Evolutionary conservation across 2,329 filamentous ascomycete genomes (phyloP), one percentile per base, ranked within the genome.

Genomic region (Macrophomina phaseolina): DNA sequence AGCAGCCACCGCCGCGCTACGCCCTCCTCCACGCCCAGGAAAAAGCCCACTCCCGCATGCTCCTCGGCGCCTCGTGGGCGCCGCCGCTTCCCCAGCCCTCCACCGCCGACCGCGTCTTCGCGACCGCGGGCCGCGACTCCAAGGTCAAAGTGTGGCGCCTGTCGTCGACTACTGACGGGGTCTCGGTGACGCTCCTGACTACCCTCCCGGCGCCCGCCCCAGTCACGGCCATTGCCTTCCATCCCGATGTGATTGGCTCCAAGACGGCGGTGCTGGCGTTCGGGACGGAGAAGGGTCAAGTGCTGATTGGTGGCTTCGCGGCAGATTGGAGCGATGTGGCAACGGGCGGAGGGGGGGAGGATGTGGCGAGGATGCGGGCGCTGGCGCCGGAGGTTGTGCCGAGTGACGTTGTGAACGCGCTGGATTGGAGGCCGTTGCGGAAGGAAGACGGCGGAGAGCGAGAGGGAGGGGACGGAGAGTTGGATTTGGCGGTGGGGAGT

Each of bases 11-110:
- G 36, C 75, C 74, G 5, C 75, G 74, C 14, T 97, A 91, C 73
- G 79, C 77, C 30, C 81, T 90, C 3, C 77, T 87, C 46, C 82
- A 89, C 68, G 82, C 86, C 2, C 93, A 97, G 72, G 86, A 88
- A 1, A 97, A 97, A 79, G 94, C 92, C 0, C 95, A 99, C 77
- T 85, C 91, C 4, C 85, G 95, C 67, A 98, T 99, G 93, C 94
- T 99, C 53, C 84, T 98, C 14, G 93, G 93, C 75, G 91, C 89
- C 1, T 88, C 91, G 2, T 99, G 95, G 94, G 89, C 90, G 1
- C 90, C 90, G 1, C n/a, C 52, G 36, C 3, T 28, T 34, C 28
- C 5, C 42, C 23, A 14, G 40, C 7, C 56, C 28, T 30, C n/a
- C 3, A 70, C 73, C 1, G 74, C 74, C 7, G 74, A 76, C 8